Evolutionary conservation across 2,329 filamentous ascomycete species (phyloP), one percentile per base, ranked within the genome.

Genomic region (Colletotrichum tropicicola): DNA sequence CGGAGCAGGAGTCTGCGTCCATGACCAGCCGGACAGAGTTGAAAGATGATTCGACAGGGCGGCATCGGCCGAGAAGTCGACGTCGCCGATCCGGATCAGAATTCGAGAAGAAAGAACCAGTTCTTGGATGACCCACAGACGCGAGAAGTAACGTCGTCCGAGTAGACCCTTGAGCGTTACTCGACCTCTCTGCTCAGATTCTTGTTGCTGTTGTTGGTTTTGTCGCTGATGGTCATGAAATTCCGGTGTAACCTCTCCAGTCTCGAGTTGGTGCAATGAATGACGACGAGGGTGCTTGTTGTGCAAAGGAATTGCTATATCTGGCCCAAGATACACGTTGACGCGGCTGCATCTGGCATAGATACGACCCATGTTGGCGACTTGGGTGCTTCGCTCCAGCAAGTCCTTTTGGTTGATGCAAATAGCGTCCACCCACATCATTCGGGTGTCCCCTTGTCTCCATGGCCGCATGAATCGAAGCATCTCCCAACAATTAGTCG

Each of bases 401-500:
- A 61, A 57, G 7, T 72, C 65, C 12, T 37, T 28, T 52, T 70
- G 68, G 7, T 73, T 68, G n/a, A 73, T 70, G 39, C 71, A 74
- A 10, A 74, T 59, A 0, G 68, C 68, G 43, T 74, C 72, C 2
- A 73, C 68, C 73, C 72, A 74, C 7, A 74, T 28, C n/a, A 25
- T 48, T 2, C 49, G 37, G 1, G 25, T 15, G 1, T 60, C 66
- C n/a, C n/a, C n/a, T n/a, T n/a, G n/a, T n/a, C 54, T 28, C 9
- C 9, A 28, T 3, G 55, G 69, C 3, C 68, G 65, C 1, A 72
- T 30, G 21, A 52, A 59, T 3, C 17, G 21, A 1, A 76, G 70
- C 68, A 75, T 69, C 2, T 66, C 65, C 44, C 52, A 63, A 57
- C 73, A 75, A 37, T 76, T 77, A 4, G 63, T 67, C 1, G 72